phyloP scores from a whole-genome alignment of 23 red algal species.

The Gracilaria caudata region DNA sequence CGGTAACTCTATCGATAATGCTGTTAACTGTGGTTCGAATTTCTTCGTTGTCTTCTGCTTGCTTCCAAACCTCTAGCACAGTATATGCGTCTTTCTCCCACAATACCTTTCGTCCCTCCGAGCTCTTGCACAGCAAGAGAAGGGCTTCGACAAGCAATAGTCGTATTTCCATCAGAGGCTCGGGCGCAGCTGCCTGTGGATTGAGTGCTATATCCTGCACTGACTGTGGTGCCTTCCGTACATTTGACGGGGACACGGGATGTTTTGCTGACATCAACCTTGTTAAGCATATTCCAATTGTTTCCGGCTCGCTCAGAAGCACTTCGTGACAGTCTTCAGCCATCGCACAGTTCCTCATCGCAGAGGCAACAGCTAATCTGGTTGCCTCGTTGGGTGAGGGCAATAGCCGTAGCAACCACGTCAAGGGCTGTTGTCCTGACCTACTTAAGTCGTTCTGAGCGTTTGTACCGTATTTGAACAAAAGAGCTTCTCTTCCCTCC shows the following conservation, averaged over 20 bases:
- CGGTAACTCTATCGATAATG: conserved; percentile 37
- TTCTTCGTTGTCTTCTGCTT: conserved; percentile 21
- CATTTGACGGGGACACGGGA: background rate
- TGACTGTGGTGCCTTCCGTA: background rate
- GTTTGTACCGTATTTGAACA: background rate
- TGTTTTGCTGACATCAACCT: conserved; percentile 29
- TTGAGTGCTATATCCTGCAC: conserved; percentile 12
- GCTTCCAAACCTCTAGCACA: conserved; percentile 44
- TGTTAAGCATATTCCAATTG: conserved; percentile 30
- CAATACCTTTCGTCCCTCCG: conserved; percentile 28
- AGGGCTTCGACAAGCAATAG: conserved; percentile 57
- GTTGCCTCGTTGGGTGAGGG: conserved; percentile 3
- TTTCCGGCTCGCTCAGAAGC: conserved; percentile 18
- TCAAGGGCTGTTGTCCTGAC: conserved; percentile 43
- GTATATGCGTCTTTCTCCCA: conserved; percentile 43
- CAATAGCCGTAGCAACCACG: conserved; percentile 30
- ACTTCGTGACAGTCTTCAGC: conserved; percentile 57
- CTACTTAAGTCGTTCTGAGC: background rate
- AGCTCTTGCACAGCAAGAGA: conserved; percentile 60
- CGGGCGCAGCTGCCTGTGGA: background rate
- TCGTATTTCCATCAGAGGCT: conserved; percentile 60
- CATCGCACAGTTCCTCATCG: conserved; percentile 50
- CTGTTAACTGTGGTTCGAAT: conserved; percentile 21
- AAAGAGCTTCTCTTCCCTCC: conserved; percentile 53
- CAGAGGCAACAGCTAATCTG: conserved; percentile 27